A percentile compares a stretch with the other conserved stretches of the same genome.
phyloP scores from a whole-genome alignment of 208 protist genomes.

The Trypanosoma lewisi region DNA sequence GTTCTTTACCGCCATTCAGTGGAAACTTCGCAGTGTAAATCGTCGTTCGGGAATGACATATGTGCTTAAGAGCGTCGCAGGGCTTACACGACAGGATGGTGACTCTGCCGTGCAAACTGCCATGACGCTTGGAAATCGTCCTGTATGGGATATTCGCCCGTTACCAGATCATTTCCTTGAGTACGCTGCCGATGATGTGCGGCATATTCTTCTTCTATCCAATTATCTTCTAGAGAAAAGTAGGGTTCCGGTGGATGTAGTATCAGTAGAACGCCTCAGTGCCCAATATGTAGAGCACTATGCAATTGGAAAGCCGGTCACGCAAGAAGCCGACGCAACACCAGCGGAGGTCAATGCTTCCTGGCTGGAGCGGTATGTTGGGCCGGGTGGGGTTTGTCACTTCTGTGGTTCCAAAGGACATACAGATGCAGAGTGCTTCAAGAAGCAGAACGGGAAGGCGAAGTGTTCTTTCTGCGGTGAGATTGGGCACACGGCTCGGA shows the following conservation, averaged over 20 bases:
- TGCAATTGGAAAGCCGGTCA: slow-evolving; percentile 50
- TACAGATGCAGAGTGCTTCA: slow-evolving; percentile 85
- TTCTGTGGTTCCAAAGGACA: slow-evolving; percentile 82
- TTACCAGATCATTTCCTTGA: slow-evolving; percentile 84
- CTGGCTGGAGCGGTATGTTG: slow-evolving; percentile 80
- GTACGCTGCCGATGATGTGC: slow-evolving; percentile 89
- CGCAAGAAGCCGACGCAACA: slow-evolving; percentile 61
- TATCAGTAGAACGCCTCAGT: slow-evolving; percentile 63
- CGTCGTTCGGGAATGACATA: slow-evolving; percentile 83
- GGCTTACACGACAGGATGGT: slow-evolving; percentile 64
- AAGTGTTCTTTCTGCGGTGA: slow-evolving; percentile 45
- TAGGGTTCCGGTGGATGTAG: slow-evolving; percentile 19
- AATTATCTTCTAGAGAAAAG: slow-evolving; percentile 25
- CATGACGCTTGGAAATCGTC: slow-evolving; percentile 78
- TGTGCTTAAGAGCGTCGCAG: slow-evolving; percentile 72
- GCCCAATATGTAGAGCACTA: slow-evolving; percentile 81
- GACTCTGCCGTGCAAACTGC: slow-evolving; percentile 80
- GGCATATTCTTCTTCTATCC: slow-evolving; percentile 78
- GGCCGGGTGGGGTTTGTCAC: slow-evolving; percentile 67
- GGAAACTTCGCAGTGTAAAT: slow-evolving; percentile 74
- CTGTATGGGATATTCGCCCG: slow-evolving; percentile 89
- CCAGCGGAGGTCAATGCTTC: slow-evolving; percentile 69
- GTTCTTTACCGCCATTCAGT: slow-evolving; percentile 82
- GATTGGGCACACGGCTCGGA: slow-evolving; percentile 43
- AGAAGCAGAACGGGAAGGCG: slow-evolving; percentile 48